phyloP scores from a whole-genome alignment of 1,284 basidiomycete genomes.

The Malassezia japonica region DNA sequence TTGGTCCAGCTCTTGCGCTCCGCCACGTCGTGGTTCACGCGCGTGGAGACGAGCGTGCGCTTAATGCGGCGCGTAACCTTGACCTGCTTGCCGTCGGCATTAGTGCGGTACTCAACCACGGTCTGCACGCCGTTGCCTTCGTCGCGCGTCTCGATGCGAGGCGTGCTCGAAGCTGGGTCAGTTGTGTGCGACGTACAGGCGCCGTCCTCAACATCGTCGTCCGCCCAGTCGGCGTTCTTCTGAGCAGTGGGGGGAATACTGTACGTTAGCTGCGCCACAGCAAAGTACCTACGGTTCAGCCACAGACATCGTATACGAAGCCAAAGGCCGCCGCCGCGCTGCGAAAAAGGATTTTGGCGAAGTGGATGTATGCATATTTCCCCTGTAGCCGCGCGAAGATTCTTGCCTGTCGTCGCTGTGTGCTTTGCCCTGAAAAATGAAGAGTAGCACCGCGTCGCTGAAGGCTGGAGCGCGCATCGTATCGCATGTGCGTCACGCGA shows the following conservation, averaged over 20 bases:
- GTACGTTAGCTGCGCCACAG: background rate
- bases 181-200: constrained; percentile 2
- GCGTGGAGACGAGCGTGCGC: constrained; percentile 77
- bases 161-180: constrained; percentile 11
- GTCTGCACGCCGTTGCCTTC: constrained; percentile 84
- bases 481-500: too few species aligned
- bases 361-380: constrained; percentile 3
- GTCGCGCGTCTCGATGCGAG: constrained; percentile 55
- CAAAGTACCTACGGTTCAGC: constrained; percentile 13
- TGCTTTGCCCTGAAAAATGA: background rate
- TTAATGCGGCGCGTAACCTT: constrained; percentile 83
- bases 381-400: background rate
- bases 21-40: constrained; percentile 85
- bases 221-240: constrained; percentile 42
- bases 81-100: constrained; percentile 88
- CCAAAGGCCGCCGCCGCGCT: background rate
- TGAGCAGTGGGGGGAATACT: constrained; percentile 1
- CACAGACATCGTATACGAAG: constrained; percentile 10
- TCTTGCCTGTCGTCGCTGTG: background rate
- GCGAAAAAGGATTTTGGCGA: background rate
- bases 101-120: constrained; percentile 70
- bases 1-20: constrained; percentile 88
- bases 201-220: constrained; percentile 40
- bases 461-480: background rate
- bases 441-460: background rate